Conservation (phyloP, 176 grass and related monocot genomes). For the Puccinellia tenuiflora region DNA sequence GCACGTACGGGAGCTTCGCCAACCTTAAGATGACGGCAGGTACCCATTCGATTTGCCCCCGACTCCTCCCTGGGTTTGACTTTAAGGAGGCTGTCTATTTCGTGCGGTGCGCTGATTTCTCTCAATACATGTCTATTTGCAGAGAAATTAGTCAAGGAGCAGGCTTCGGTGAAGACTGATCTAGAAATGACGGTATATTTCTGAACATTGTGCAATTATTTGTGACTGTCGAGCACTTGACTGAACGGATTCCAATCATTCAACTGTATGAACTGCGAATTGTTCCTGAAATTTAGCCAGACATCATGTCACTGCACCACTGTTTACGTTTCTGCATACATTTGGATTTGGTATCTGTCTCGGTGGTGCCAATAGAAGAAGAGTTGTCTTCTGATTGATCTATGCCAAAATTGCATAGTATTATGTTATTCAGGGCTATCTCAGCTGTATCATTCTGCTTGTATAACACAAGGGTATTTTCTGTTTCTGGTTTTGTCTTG, state of each 20-base stretch:
- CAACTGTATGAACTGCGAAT: not conserved
- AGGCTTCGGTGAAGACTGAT: conserved; percentile 88
- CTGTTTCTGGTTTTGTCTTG: not conserved
- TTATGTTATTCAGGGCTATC: not conserved
- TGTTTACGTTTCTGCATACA: not conserved
- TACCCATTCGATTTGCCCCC: conserved; percentile 11
- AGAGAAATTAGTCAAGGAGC: conserved; percentile 93
- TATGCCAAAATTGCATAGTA: not conserved
- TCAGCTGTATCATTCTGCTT: not conserved
- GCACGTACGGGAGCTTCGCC: conserved; percentile 74
- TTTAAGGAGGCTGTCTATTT: not conserved
- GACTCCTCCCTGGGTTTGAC: not conserved
- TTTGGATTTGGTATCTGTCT: not conserved
- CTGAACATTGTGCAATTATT: conserved; percentile 18
- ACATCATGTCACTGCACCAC: not conserved
- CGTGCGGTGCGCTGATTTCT: conserved; percentile 24
- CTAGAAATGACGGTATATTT: conserved; percentile 81
- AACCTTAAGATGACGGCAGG: conserved; percentile 96
- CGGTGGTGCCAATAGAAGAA: not conserved
- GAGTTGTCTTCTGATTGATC: conserved; percentile 8
- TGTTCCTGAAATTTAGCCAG: not conserved
- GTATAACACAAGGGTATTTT: not conserved
- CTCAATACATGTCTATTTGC: conserved; percentile 23
- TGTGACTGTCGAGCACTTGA: not conserved
- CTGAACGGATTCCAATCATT: not conserved